Base-by-base conservation (phyloP, 1,139 yeast species). In the Meyerozyma elateridarum region DNA sequence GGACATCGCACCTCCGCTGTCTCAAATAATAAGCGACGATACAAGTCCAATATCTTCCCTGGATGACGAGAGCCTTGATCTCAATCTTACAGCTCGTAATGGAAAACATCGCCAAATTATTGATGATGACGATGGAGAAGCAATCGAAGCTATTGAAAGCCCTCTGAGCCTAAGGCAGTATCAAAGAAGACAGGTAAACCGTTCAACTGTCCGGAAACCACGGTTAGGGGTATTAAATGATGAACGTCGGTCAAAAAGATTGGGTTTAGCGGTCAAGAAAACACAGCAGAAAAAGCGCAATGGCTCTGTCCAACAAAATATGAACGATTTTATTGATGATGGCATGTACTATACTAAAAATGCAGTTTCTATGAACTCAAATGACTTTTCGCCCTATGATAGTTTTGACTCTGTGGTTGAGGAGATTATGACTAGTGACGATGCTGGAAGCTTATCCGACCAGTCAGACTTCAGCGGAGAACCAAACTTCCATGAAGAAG, bases 221-320 rank as follows among this genome's bases (percentile, higher is more conserved):
- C 29, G n/a, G 26, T 24, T 8, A 24, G 25, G 16, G 33, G 7
- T 16, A 14, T 15, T 12, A 22, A 15, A n/a, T n/a, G n/a, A n/a
- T n/a, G n/a, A n/a, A n/a, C n/a, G n/a, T n/a, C n/a, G n/a, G n/a
- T n/a, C n/a, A n/a, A n/a, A n/a, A n/a, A n/a, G n/a, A n/a, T n/a
- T n/a, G 36, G 73, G 72, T 3, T 42, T 64, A 34, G 72, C 71
- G 3, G 40, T 61, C 6, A 52, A 49, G 36, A 64, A 63, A 30
- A 32, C 22, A 11, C n/a, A n/a, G n/a, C n/a, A n/a, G 40, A 37
- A 9, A 7, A 21, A 14, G 13, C 29, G 5, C 19, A 17, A 29
- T 27, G 22, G 14, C 11, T 18, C 4, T 22, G 20, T 30, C 8
- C 33, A 32, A 22, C 32, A 35, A 9, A 26, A 30, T n/a, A 17